Conservation (phyloP, 1,284 basidiomycete genomes). For the Malassezia yamatoensis region DNA sequence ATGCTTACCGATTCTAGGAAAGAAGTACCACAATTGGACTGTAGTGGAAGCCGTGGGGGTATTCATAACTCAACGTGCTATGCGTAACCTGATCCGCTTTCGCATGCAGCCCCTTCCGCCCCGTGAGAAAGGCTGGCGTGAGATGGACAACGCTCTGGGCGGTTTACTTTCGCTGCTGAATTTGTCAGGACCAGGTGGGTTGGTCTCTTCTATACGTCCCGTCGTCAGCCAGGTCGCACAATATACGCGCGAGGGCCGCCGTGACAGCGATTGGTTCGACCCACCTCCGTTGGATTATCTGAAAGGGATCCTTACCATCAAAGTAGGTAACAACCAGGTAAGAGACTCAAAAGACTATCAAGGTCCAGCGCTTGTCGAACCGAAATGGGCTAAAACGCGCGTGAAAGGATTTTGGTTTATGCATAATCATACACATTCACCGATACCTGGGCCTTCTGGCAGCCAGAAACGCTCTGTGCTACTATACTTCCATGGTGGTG, state of each 20-base stretch:
- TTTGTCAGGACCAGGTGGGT: conserved; percentile 34
- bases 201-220: conserved; percentile 24
- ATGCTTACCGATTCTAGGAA: conserved; percentile 24
- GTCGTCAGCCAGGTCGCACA: conserved; percentile 21
- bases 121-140: conserved; percentile 34
- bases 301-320: conserved; percentile 35
- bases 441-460: conserved; percentile 11
- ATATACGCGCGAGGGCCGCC: conserved; percentile 20
- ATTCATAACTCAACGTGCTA: conserved; percentile 26
- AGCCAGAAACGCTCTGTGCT: conserved; percentile 24
- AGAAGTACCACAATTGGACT: conserved; percentile 24
- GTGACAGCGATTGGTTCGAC: conserved; percentile 40
- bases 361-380: conserved; percentile 37
- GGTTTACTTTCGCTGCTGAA: conserved; percentile 26
- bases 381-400: conserved; percentile 37
- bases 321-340: conserved; percentile 20
- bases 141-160: conserved; percentile 28
- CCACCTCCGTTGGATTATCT: conserved; percentile 34
- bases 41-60: conserved; percentile 26
- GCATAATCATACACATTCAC: conserved; percentile 19
- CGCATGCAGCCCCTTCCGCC: conserved; percentile 35
- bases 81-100: conserved; percentile 31
- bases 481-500: conserved; percentile 46
- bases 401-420: conserved; percentile 40
- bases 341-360: conserved; percentile 21